These are phyloP conservation scores for Scortechinia acanthostroma DNA, from an alignment of 2,329 filamentous ascomycete species.

Conservation along the genomic window DNA sequence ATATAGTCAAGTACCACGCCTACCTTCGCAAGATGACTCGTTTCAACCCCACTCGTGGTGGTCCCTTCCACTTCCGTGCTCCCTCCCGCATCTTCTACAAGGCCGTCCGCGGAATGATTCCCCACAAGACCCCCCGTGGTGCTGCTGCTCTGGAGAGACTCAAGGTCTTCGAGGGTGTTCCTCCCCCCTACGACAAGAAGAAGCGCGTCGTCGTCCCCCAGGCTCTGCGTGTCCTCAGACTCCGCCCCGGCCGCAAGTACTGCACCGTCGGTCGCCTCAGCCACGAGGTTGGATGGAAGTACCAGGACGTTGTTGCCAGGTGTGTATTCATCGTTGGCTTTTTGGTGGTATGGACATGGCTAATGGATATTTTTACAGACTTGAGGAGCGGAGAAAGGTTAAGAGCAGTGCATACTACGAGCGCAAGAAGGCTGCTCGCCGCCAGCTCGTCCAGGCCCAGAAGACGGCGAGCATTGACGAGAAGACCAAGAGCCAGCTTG, in stretches of 20 bases:
- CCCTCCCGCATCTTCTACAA: slow-evolving; percentile 99
- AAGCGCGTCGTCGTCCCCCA: slow-evolving; percentile 99
- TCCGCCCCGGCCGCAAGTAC: slow-evolving; percentile 97
- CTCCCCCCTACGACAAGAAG: slow-evolving; percentile 98
- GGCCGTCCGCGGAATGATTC: slow-evolving; percentile 99
- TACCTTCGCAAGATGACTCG: slow-evolving; percentile 99
- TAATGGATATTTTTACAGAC: slow-evolving; percentile 53
- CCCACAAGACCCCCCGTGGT: slow-evolving; percentile 98
- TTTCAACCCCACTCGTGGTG: slow-evolving; percentile 98
- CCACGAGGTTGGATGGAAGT: slow-evolving; percentile 99
- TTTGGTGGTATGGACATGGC: slow-evolving; percentile 11
- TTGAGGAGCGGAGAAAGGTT: slow-evolving; percentile 99
- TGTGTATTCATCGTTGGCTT: slow-evolving; percentile 42
- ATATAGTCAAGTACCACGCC: slow-evolving; percentile 97
- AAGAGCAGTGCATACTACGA: slow-evolving; percentile 99
- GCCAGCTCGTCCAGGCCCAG: slow-evolving; percentile 86
- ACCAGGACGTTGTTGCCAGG: slow-evolving; percentile 98
- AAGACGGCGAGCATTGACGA: slow-evolving; percentile 81
- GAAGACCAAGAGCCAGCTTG: slow-evolving; percentile 83
- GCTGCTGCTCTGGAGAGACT: slow-evolving; percentile 94
- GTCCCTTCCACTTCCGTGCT: slow-evolving; percentile 99
- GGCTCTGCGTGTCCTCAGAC: slow-evolving; percentile 88
- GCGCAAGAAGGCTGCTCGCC: slow-evolving; percentile 94
- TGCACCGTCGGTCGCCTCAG: slow-evolving; percentile 96
- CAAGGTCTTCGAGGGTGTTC: slow-evolving; percentile 99